Percentiles rank a stretch among this genome's conserved stretches.
These are phyloP conservation scores for Aspergillus sp. DNA, from an alignment of 2,329 filamentous ascomycete species.

Conservation along the genomic window DNA sequence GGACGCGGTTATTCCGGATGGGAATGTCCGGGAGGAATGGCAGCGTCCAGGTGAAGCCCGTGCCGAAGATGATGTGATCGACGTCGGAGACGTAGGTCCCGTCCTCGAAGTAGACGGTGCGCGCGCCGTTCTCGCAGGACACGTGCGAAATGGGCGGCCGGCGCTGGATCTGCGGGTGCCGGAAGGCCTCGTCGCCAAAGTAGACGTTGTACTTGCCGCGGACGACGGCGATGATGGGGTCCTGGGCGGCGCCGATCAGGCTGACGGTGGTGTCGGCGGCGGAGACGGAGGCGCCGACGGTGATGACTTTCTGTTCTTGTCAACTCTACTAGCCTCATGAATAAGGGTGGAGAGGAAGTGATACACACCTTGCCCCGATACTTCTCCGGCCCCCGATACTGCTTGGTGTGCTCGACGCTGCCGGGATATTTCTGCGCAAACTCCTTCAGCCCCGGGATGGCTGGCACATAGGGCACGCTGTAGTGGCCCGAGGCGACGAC, in stretches of 20 bases:
- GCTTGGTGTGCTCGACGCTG: slow-evolving; percentile 42
- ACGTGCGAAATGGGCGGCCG: slow-evolving; percentile 28
- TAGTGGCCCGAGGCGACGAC: slow-evolving; percentile 63
- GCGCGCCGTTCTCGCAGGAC: slow-evolving; percentile 43
- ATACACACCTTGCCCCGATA: slow-evolving; percentile 38
- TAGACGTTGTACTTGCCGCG: slow-evolving; percentile 54
- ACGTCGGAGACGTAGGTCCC: slow-evolving; percentile 54
- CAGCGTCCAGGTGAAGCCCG: slow-evolving; percentile 64
- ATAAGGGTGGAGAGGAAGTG: neutral
- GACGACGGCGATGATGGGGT: slow-evolving; percentile 55
- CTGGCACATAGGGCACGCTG: slow-evolving; percentile 53
- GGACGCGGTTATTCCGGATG: slow-evolving; percentile 33
- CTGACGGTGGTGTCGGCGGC: slow-evolving; percentile 62
- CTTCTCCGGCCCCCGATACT: slow-evolving; percentile 36
- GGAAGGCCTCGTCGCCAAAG: slow-evolving; percentile 60
- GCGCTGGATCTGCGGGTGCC: slow-evolving; percentile 50
- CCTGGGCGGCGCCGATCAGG: slow-evolving; percentile 45
- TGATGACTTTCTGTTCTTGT: slow-evolving; percentile 53
- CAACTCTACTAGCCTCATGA: neutral
- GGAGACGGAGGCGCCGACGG: slow-evolving; percentile 65
- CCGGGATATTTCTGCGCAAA: slow-evolving; percentile 39
- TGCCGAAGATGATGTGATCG: slow-evolving; percentile 65
- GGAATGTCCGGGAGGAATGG: slow-evolving; percentile 57
- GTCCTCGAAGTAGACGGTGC: slow-evolving; percentile 56
- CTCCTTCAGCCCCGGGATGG: slow-evolving; percentile 42